These are phyloP conservation scores for Diospyros lotus DNA, from an alignment of 148 eudicot species.

Conservation along the genomic window DNA sequence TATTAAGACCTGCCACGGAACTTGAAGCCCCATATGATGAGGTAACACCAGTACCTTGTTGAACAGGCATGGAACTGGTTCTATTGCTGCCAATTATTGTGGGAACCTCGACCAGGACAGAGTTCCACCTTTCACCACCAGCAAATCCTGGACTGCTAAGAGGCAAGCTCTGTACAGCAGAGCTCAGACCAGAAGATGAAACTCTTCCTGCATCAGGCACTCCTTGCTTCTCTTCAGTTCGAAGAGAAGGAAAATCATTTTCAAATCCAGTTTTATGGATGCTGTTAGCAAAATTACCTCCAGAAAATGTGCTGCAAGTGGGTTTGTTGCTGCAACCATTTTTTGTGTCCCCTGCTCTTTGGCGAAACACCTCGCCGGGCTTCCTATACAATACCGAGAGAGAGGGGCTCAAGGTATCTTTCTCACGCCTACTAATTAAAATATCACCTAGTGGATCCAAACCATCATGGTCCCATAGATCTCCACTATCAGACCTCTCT, in stretches of 20 bases:
- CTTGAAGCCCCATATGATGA: conserved; percentile 34
- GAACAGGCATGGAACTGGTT: conserved; percentile 26
- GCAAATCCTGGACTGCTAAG: conserved; percentile 46
- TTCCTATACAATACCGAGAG: conserved; percentile 57
- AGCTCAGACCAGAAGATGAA: conserved; percentile 65
- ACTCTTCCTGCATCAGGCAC: conserved; percentile 54
- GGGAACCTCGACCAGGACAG: conserved; percentile 85
- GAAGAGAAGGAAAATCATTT: conserved; percentile 74
- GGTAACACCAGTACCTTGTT: conserved; percentile 21
- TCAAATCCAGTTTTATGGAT: conserved; percentile 60
- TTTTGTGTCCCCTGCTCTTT: conserved; percentile 32
- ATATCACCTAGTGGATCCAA: conserved; percentile 58
- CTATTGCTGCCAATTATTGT: conserved; percentile 37
- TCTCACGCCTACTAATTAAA: conserved; percentile 43
- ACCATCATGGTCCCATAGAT: conserved; percentile 56
- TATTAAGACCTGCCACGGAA: conserved; percentile 49
- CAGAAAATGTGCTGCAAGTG: conserved; percentile 28
- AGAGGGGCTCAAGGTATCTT: conserved; percentile 56
- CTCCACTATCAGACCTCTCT: conserved; percentile 45
- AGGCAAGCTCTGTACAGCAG: conserved; percentile 63
- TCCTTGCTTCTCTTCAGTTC: conserved; percentile 59
- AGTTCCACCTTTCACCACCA: conserved; percentile 80
- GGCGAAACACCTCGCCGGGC: conserved; percentile 41
- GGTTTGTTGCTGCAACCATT: conserved; percentile 23
- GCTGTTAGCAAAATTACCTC: conserved; percentile 25